Percentiles rank a stretch among this genome's conserved stretches.
These are phyloP conservation scores for Hortiboletus flavorubellus DNA, from an alignment of 768 basidiomycete species.

Conservation along the genomic window DNA sequence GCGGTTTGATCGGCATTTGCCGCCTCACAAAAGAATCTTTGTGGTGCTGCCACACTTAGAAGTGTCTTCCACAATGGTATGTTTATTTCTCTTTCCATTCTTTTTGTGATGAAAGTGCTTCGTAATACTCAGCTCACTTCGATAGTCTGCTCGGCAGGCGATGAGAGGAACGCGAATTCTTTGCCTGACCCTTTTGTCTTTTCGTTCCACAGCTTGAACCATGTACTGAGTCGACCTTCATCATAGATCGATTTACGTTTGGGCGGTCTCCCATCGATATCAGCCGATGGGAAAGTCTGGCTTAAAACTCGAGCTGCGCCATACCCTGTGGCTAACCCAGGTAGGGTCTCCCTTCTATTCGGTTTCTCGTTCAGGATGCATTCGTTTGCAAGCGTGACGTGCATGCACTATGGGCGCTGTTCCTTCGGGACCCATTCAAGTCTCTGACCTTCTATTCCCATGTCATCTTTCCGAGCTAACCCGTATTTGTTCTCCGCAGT, in stretches of 20 bases:
- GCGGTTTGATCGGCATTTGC: neutral
- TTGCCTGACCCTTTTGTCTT: constrained; percentile 34
- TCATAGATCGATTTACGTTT: neutral
- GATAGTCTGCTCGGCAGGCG: constrained; percentile 42
- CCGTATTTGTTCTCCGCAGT: constrained; percentile 1
- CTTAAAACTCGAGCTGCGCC: no score
- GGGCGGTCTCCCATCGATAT: no score
- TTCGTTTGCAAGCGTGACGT: constrained; percentile 52
- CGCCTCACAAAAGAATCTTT: neutral
- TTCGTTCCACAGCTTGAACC: neutral
- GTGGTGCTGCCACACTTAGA: neutral
- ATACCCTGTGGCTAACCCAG: neutral
- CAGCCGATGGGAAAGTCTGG: neutral
- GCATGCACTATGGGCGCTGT: constrained; percentile 55
- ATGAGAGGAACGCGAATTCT: constrained; percentile 52
- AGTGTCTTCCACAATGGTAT: constrained; percentile 2
- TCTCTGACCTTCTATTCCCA: constrained; percentile 50
- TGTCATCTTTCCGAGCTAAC: constrained; percentile 14
- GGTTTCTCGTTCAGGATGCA: constrained; percentile 40
- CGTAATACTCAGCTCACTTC: constrained; percentile 66
- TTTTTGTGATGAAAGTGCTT: constrained; percentile 30
- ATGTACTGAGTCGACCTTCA: constrained; percentile 2
- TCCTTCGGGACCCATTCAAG: constrained; percentile 82
- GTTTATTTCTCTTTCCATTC: neutral
- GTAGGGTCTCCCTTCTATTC: constrained; percentile 14